phyloP scores from a whole-genome alignment of 2,329 filamentous ascomycete species.

The Pseudogymnoascus sp. region DNA sequence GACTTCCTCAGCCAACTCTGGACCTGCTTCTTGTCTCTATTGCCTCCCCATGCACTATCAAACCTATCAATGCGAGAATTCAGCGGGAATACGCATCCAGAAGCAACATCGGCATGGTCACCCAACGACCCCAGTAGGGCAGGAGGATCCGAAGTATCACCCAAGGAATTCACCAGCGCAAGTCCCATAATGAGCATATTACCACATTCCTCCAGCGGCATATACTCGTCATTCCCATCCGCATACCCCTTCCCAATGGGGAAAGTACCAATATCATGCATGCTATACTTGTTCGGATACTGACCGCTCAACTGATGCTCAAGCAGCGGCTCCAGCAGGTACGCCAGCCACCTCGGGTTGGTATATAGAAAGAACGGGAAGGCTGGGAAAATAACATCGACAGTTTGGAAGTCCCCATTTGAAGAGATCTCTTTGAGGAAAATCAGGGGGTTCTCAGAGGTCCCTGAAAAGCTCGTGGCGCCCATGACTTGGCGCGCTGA shows the following conservation, averaged over 20 bases:
- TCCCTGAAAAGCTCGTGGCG: slow-evolving; percentile 68
- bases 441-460: slow-evolving; percentile 63
- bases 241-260: slow-evolving; percentile 71
- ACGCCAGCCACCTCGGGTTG: slow-evolving; percentile 73
- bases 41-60: slow-evolving; percentile 56
- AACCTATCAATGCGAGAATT: slow-evolving; percentile 47
- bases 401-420: slow-evolving; percentile 78
- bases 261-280: slow-evolving; percentile 70
- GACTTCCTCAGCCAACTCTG: slow-evolving; percentile 56
- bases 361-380: slow-evolving; percentile 85
- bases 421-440: slow-evolving; percentile 85
- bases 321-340: slow-evolving; percentile 71
- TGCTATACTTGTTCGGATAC: slow-evolving; percentile 75
- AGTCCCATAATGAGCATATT: slow-evolving; percentile 69
- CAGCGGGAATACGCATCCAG: slow-evolving; percentile 27
- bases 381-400: slow-evolving; percentile 81
- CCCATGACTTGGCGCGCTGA: slow-evolving; percentile 76
- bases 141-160: neutral
- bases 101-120: slow-evolving; percentile 20
- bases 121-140: neutral
- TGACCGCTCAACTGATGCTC: slow-evolving; percentile 78
- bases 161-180: slow-evolving; percentile 68
- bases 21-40: slow-evolving; percentile 50
- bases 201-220: slow-evolving; percentile 62
- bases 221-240: slow-evolving; percentile 58